Base-by-base conservation (phyloP, 2,329 filamentous ascomycete species). In the Penicillium psychrosexuale region DNA sequence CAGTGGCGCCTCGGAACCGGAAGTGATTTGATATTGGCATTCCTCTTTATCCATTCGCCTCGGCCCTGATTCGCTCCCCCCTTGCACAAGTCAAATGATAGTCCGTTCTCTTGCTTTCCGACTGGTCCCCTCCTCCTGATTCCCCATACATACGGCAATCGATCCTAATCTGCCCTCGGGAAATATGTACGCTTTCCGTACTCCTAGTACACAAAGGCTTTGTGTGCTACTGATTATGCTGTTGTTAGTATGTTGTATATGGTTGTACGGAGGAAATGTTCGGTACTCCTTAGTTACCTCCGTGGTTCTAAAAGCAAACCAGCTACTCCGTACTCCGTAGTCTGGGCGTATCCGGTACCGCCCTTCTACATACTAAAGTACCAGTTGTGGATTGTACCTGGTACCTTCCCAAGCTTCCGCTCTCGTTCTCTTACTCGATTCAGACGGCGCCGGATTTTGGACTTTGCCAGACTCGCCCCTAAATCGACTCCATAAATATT, bases 291-390 rank as follows among this genome's bases (percentile, higher is more conserved):
- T 28, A 28, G 5, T 7, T 28, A 28, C 7, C 27, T 8, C 19
- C 5, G 13, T 27, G 13, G 24, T 13, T 15, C 9, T 49, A 40
- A 13, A 17, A 27, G 19, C 24, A 31, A 49, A 27, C 34, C 28
- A 13, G 36, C 3, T 46, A 19, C 19, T 19, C 19, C 19, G 19
- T 46, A 19, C 19, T 19, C 19, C 19, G 19, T 28, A 30, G 13
- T 9, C 31, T 30, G 22, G 22, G 27, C 8, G 37, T 36, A 24
- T 7, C n/a, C 31, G 9, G 13, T 51, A 46, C 27, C 27, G 8
- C 15, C 24, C 6, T n/a, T 19, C 19, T 47, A 11, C 19, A 46
- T 24, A 24, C 40, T 30, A 53, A 53, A 53, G 43, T 53, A 53
- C 44, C 19, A 15, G 27, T 19, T 19, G 51, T 53, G 51, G 44